Conservation (phyloP, 495 filamentous ascomycete genomes). For the Collariella sp. region DNA sequence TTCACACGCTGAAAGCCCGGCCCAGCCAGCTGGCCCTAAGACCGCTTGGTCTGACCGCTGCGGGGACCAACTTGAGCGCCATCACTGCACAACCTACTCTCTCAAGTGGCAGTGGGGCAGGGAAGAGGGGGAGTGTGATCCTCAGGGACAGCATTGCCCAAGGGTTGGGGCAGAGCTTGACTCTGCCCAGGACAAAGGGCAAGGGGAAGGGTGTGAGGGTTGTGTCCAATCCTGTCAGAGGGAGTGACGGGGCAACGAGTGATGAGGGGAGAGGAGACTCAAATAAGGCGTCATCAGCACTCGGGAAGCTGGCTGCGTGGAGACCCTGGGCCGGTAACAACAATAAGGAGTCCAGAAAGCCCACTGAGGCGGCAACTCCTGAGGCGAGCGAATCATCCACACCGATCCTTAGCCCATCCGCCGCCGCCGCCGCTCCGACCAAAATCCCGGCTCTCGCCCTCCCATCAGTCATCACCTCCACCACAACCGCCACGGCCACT, state of each 20-base stretch:
- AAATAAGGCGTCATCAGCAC: conserved; percentile 16
- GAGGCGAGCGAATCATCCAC: conserved; percentile 12
- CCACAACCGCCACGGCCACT: neutral
- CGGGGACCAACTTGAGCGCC: conserved; percentile 35
- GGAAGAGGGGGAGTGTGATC: conserved; percentile 32
- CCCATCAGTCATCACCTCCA: conserved; percentile 2
- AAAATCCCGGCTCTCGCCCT: conserved; percentile 6
- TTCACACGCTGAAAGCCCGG: conserved; percentile 45
- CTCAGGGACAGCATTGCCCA: conserved; percentile 33
- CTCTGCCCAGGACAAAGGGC: neutral
- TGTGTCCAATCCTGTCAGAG: conserved; percentile 13
- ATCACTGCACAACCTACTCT: conserved; percentile 36
- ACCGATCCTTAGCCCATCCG: neutral
- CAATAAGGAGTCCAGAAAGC: neutral
- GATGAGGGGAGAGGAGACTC: neutral
- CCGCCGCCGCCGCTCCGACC: neutral
- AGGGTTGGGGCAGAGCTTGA: conserved; percentile 14
- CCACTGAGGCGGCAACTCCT: neutral
- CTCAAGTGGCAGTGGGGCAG: conserved; percentile 19
- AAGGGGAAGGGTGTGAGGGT: conserved; percentile 14
- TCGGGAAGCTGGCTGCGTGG: conserved; percentile 39
- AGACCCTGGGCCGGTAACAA: conserved; percentile 35
- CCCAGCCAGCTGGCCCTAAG: conserved; percentile 45
- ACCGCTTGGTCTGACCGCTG: conserved; percentile 35
- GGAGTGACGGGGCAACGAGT: neutral